A percentile compares a stretch with the other conserved stretches of the same genome.
phyloP scores from a whole-genome alignment of 2,329 filamentous ascomycete genomes.

The Epichloe brachyelytri region DNA sequence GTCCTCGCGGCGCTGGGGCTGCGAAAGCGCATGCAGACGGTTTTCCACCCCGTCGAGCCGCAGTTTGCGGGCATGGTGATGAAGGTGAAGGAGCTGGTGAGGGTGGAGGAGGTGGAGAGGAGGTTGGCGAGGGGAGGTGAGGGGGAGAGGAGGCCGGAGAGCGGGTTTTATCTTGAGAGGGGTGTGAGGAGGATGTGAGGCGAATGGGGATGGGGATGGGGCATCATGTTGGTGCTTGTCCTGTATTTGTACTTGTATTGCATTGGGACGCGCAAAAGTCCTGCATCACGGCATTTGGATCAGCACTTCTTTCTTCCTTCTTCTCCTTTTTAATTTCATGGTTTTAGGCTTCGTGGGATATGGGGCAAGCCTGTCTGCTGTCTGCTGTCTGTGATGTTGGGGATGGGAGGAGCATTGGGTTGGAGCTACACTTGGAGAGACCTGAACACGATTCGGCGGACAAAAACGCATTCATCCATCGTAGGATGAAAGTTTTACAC shows the following conservation, averaged over 20 bases:
- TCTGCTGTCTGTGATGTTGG: too few relatives aligned
- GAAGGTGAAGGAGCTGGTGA: conserved; percentile 84
- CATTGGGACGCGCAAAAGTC: not conserved
- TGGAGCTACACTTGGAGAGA: too few relatives aligned
- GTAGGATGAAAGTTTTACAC: too few relatives aligned
- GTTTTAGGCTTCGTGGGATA: too few relatives aligned
- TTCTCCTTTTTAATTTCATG: too few relatives aligned
- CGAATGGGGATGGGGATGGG: too few relatives aligned
- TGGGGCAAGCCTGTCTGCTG: too few relatives aligned
- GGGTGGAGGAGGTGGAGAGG: conserved; percentile 63
- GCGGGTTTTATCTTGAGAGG: conserved; percentile 70
- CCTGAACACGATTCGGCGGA: too few relatives aligned
- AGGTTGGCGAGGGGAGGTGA: conserved; percentile 50
- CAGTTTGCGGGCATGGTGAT: conserved; percentile 84
- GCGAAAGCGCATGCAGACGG: conserved; percentile 70
- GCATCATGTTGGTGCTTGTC: not conserved
- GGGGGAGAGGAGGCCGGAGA: conserved; percentile 58
- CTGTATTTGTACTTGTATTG: not conserved
- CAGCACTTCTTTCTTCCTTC: not conserved
- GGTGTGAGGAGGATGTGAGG: conserved; percentile 17
- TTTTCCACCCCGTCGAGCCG: conserved; percentile 75
- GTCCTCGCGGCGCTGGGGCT: conserved; percentile 78
- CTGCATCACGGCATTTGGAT: too few relatives aligned
- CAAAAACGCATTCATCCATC: too few relatives aligned
- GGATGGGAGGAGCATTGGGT: too few relatives aligned